Conservation (phyloP, 345 rosid species). For the Linum tenue region DNA sequence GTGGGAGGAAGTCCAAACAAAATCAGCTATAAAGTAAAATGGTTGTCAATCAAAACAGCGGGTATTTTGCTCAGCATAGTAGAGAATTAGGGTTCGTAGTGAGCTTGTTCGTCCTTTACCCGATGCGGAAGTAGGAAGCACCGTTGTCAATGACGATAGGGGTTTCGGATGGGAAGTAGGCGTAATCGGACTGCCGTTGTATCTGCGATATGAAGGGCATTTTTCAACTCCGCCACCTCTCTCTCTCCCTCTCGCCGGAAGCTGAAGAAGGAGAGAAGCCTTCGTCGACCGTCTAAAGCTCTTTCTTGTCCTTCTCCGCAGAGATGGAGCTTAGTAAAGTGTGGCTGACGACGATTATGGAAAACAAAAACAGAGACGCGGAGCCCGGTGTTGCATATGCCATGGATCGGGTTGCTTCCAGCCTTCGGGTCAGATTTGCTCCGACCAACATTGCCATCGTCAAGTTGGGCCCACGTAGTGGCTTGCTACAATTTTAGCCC, state of each 20-base stretch:
- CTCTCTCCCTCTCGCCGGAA: background rate
- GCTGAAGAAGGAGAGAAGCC: background rate
- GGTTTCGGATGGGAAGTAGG: constrained; percentile 42
- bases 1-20: background rate
- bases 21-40: too few species aligned
- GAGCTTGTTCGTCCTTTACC: constrained; percentile 31
- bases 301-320: too few species aligned
- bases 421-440: background rate
- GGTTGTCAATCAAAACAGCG: background rate
- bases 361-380: background rate
- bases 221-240: background rate
- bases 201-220: constrained; percentile 59
- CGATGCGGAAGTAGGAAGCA: constrained; percentile 88
- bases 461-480: background rate
- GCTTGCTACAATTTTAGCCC: background rate
- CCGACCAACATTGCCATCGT: background rate
- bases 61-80: background rate
- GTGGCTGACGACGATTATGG: background rate
- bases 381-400: background rate
- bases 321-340: too few species aligned
- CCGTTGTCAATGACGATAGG: constrained; percentile 99
- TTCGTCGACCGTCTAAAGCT: background rate
- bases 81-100: constrained; percentile 25
- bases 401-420: background rate
- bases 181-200: constrained; percentile 70